Evolutionary conservation across 371 early-diverging fungal genomes (phyloP).

Genomic region (Mucor saturninus): DNA sequence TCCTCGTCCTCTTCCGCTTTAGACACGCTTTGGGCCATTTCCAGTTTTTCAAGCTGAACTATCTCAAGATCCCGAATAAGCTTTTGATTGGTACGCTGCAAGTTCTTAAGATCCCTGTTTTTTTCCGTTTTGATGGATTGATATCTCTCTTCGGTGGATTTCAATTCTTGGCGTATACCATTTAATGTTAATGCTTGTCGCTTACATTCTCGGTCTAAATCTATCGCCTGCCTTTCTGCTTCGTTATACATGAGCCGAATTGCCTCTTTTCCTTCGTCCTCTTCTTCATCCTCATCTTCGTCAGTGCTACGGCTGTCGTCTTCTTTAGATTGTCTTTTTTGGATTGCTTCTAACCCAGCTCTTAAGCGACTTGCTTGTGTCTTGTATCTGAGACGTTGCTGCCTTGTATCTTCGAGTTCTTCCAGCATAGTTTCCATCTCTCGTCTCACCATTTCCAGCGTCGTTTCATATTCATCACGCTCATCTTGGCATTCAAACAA

Average conservation of each 20-base stretch:
- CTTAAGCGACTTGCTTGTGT: constrained; percentile 24
- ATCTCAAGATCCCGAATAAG: constrained; percentile 12
- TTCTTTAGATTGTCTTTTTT: constrained; percentile 9
- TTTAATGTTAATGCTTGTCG: constrained; percentile 24
- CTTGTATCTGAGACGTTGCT: constrained; percentile 24
- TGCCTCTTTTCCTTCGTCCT: constrained; percentile 22
- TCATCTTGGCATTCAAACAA: constrained; percentile 23
- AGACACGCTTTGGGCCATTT: neutral
- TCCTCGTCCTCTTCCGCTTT: neutral
- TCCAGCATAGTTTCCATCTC: constrained; percentile 34
- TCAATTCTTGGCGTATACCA: constrained; percentile 20
- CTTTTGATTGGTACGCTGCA: constrained; percentile 6
- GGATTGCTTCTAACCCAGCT: constrained; percentile 24
- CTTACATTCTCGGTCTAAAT: constrained; percentile 35
- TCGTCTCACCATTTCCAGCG: constrained; percentile 24
- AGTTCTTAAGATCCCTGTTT: constrained; percentile 8
- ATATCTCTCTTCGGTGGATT: constrained; percentile 18
- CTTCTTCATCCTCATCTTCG: constrained; percentile 1
- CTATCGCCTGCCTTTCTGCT: constrained; percentile 31
- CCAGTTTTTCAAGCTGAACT: constrained; percentile 6
- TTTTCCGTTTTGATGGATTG: constrained; percentile 6
- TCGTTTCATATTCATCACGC: constrained; percentile 27
- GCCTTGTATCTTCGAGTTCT: constrained; percentile 29
- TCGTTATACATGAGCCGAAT: constrained; percentile 21
- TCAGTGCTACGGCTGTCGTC: neutral